Evolutionary conservation across 2,329 filamentous ascomycete genomes (phyloP).

Genomic region (Boeremia lycopersici): DNA sequence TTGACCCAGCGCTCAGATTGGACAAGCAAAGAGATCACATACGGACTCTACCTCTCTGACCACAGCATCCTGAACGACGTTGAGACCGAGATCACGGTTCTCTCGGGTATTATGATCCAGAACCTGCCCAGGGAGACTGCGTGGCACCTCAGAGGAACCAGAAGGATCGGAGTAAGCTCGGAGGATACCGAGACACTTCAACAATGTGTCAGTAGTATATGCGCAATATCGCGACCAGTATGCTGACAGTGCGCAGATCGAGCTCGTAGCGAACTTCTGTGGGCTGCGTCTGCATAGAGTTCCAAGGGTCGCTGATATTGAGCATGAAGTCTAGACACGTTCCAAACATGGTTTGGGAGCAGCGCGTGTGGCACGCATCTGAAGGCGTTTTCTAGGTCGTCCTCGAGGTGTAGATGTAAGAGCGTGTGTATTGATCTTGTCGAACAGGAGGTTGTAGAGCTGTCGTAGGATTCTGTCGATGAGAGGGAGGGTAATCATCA

Average conservation of each 20-base stretch:
- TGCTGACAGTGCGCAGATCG: slow-evolving; percentile 26
- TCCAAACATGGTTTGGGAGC: neutral
- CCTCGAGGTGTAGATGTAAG: too few relatives aligned
- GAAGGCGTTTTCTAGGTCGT: too few relatives aligned
- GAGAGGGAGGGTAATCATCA: too few relatives aligned
- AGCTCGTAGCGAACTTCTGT: slow-evolving; percentile 40
- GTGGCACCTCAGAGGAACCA: slow-evolving; percentile 61
- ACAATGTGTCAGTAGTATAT: slow-evolving; percentile 43
- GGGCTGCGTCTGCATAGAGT: slow-evolving; percentile 34
- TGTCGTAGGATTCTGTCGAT: too few relatives aligned
- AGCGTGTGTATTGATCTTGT: too few relatives aligned
- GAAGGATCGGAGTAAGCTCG: slow-evolving; percentile 55
- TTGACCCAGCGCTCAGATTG: slow-evolving; percentile 44
- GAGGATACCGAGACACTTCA: slow-evolving; percentile 53
- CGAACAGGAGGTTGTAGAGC: too few relatives aligned
- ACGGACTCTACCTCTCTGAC: slow-evolving; percentile 64
- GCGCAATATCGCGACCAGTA: neutral
- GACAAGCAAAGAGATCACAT: slow-evolving; percentile 62
- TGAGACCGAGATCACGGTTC: slow-evolving; percentile 62
- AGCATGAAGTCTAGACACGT: slow-evolving; percentile 35
- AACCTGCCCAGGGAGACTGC: slow-evolving; percentile 59
- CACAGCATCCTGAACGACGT: slow-evolving; percentile 60
- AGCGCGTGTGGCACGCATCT: too few relatives aligned
- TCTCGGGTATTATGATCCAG: slow-evolving; percentile 64
- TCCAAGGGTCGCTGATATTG: slow-evolving; percentile 41